Conservation (phyloP, 2,329 filamentous ascomycete species). For the Colletotrichum sp. region DNA sequence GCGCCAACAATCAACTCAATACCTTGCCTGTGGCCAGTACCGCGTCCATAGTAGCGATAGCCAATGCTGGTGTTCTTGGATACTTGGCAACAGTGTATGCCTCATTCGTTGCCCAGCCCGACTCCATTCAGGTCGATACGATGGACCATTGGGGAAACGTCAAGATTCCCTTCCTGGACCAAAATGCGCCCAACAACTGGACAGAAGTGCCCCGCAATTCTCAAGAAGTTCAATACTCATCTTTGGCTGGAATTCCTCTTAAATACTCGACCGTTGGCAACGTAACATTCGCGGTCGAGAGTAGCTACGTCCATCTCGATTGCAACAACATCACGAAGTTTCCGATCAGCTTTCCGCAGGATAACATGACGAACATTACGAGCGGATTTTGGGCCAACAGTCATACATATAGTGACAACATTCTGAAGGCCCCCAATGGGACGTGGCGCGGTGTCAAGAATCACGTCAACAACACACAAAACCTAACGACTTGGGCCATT, state of each 20-base stretch:
- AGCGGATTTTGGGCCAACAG: not conserved
- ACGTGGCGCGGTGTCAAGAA: not conserved
- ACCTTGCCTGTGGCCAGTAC: not conserved
- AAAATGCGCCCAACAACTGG: not conserved
- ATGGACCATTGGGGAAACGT: slow-evolving; percentile 32
- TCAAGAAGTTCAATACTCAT: not conserved
- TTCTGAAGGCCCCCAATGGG: not conserved
- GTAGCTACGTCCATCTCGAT: not conserved
- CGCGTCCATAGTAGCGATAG: not conserved
- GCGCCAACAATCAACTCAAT: not conserved
- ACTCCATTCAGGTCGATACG: slow-evolving; percentile 14
- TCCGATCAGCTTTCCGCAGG: not conserved
- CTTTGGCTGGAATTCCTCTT: not conserved
- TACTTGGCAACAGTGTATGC: slow-evolving; percentile 11
- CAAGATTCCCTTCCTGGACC: slow-evolving; percentile 27
- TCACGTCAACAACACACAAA: not conserved
- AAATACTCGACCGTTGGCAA: not conserved
- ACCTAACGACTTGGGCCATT: not conserved
- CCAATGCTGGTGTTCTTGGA: not conserved
- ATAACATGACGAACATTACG: not conserved
- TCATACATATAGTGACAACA: not conserved
- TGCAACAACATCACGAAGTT: slow-evolving; percentile 1
- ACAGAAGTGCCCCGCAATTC: not conserved
- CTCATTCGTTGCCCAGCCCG: slow-evolving; percentile 23
- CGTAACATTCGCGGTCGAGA: not conserved